phyloP scores from a whole-genome alignment of 2,329 filamentous ascomycete genomes.

The Neobulgaria alba region DNA sequence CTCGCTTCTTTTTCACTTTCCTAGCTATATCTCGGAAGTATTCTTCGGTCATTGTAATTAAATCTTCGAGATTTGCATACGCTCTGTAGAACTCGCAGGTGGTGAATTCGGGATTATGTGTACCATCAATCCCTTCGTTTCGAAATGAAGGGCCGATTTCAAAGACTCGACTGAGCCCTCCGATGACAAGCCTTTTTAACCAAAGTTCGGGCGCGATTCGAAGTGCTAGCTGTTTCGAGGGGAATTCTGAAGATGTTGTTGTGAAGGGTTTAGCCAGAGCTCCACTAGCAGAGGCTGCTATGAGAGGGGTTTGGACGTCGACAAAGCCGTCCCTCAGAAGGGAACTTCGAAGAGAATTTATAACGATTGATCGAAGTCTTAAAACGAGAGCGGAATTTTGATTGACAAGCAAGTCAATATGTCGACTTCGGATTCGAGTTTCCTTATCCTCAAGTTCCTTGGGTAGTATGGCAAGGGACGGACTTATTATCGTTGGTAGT shows the following conservation, averaged over 20 bases:
- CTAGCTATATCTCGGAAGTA: conserved; percentile 54
- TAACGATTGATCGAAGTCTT: conserved; percentile 64
- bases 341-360: conserved; percentile 64
- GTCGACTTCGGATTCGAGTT: conserved; percentile 65
- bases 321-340: conserved; percentile 66
- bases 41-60: conserved; percentile 68
- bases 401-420: conserved; percentile 81
- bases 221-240: conserved; percentile 62
- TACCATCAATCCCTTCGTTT: conserved; percentile 85
- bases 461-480: conserved; percentile 73
- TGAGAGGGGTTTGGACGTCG: conserved; percentile 85
- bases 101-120: conserved; percentile 95
- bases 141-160: conserved; percentile 90
- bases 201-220: conserved; percentile 91
- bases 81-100: conserved; percentile 96
- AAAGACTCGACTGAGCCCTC: conserved; percentile 80
- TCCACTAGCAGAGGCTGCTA: conserved; percentile 76
- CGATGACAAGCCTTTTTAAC: conserved; percentile 85
- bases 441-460: conserved; percentile 60
- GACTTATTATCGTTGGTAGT: conserved; percentile 65
- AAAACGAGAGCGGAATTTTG: conserved; percentile 58
- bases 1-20: conserved; percentile 39
- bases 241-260: conserved; percentile 69
- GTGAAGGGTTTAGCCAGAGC: conserved; percentile 81
- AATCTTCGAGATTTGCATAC: conserved; percentile 65